A percentile compares a stretch with the other conserved stretches of the same genome.
Conservation (phyloP, 352 stramenopile genomes). For the Plasmopara muralis region DNA sequence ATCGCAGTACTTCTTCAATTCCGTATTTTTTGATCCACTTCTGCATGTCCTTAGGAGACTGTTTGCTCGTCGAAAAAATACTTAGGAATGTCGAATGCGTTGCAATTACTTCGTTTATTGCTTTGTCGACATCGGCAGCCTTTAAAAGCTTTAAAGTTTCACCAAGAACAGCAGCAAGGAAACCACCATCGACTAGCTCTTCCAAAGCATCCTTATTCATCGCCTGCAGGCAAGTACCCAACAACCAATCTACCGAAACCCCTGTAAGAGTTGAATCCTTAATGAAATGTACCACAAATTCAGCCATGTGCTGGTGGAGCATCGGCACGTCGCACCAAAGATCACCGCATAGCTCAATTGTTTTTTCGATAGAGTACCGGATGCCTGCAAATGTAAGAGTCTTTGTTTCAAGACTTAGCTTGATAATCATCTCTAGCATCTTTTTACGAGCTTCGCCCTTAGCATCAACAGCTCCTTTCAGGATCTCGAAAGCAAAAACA, state of each 20-base stretch:
- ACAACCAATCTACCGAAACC: conserved; percentile 65
- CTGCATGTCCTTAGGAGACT: conserved; percentile 43
- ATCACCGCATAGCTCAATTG: conserved; percentile 50
- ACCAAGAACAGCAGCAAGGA: conserved; percentile 47
- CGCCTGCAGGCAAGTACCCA: conserved; percentile 37
- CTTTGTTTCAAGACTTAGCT: conserved; percentile 56
- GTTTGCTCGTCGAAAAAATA: conserved; percentile 49
- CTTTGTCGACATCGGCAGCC: conserved; percentile 30
- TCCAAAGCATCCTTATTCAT: conserved; percentile 55
- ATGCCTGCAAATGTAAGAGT: conserved; percentile 52
- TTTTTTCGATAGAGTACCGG: conserved; percentile 51
- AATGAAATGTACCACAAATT: conserved; percentile 67
- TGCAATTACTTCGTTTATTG: conserved; percentile 40
- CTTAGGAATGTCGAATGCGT: conserved; percentile 53
- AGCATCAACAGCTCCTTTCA: conserved; percentile 59
- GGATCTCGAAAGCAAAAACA: conserved; percentile 52
- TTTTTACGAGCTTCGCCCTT: conserved; percentile 44
- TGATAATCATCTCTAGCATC: conserved; percentile 66
- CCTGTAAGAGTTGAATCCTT: conserved; percentile 47
- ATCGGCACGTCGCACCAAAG: conserved; percentile 81
- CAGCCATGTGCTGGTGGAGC: conserved; percentile 66
- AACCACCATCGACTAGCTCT: conserved; percentile 65
- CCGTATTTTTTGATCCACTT: conserved; percentile 63
- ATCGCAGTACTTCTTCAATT: conserved; percentile 43
- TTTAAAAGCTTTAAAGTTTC: conserved; percentile 45